These are phyloP conservation scores for Trapa incisa DNA, from an alignment of 345 rosid genomes.

Conservation along the genomic window DNA sequence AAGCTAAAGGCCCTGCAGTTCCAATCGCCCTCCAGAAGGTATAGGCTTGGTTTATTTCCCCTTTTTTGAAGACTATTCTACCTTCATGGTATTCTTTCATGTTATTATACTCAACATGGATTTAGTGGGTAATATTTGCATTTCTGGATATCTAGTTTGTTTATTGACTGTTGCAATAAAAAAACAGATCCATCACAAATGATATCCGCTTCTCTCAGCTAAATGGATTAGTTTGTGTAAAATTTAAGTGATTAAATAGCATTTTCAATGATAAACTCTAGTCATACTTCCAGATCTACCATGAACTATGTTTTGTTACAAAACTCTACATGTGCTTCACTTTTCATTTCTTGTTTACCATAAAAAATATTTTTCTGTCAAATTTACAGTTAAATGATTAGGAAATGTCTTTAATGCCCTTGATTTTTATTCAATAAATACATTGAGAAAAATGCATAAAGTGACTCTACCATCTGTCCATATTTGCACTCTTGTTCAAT, in stretches of 20 bases:
- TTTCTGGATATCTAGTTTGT: background rate
- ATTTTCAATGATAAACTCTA: no score
- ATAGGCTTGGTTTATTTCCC: slow-evolving; percentile 4
- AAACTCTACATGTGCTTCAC: no score
- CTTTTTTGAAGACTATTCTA: background rate
- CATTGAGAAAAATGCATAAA: no score
- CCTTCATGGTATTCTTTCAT: background rate
- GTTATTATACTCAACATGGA: background rate
- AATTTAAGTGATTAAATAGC: background rate
- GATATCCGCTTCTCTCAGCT: background rate
- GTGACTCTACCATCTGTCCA: no score
- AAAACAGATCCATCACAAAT: background rate
- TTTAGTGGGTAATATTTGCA: background rate
- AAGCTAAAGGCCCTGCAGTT: slow-evolving; percentile 69
- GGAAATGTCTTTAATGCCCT: no score
- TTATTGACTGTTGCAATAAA: background rate
- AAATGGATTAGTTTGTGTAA: background rate
- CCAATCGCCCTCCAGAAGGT: slow-evolving; percentile 90
- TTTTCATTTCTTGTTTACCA: no score
- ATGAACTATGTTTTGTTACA: no score
- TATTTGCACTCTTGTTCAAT: no score
- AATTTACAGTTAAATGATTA: no score
- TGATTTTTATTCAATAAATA: no score
- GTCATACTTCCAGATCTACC: no score
- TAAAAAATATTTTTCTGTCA: no score